These are phyloP conservation scores for Collariella sp. DNA, from an alignment of 495 filamentous ascomycete species.

Conservation along the genomic window DNA sequence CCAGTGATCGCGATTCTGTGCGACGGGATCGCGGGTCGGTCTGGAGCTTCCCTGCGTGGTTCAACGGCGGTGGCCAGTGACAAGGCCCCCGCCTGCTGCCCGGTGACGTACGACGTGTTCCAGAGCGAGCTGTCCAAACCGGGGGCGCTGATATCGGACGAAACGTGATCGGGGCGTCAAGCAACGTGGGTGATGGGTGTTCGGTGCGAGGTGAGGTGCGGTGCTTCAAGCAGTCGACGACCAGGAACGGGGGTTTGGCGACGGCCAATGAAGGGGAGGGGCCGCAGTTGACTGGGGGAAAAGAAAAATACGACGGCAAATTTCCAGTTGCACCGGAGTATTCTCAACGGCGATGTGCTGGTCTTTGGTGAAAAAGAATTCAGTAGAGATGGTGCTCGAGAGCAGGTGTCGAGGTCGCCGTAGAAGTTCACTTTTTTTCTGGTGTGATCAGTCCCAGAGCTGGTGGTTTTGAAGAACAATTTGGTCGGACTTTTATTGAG, in stretches of 20 bases:
- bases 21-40: neutral
- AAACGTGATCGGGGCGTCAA: neutral
- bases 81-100: neutral
- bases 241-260: neutral
- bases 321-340: too few species aligned
- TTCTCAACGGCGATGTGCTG: too few species aligned
- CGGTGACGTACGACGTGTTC: neutral
- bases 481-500: too few species aligned
- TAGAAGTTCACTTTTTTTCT: too few species aligned
- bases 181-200: neutral
- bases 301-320: too few species aligned
- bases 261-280: too few species aligned
- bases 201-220: neutral
- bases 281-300: too few species aligned
- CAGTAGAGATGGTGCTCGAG: too few species aligned
- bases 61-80: conserved; percentile 1
- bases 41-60: neutral
- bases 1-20: neutral
- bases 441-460: too few species aligned
- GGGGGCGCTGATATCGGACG: neutral
- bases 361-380: too few species aligned
- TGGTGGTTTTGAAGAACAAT: too few species aligned
- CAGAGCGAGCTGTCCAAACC: neutral
- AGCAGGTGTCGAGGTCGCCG: too few species aligned
- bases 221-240: neutral